Percentiles rank a stretch among this genome's conserved stretches.
These are phyloP conservation scores for Chaetomium sp. DNA, from an alignment of 2,329 filamentous ascomycete species.

Conservation along the genomic window DNA sequence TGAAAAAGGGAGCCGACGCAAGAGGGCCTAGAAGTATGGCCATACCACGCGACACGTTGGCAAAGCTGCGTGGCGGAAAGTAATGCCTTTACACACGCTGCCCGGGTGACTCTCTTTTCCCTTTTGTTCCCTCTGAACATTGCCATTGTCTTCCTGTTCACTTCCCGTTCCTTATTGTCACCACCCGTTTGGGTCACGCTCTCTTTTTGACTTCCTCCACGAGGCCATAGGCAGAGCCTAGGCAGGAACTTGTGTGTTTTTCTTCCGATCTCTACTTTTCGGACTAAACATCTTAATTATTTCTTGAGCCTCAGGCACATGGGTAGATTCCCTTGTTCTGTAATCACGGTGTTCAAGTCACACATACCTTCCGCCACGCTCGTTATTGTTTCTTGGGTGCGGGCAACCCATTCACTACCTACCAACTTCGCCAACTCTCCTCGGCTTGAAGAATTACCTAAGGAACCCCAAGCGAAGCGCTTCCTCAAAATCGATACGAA, in stretches of 20 bases:
- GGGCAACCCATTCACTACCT: too few species aligned
- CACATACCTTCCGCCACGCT: too few species aligned
- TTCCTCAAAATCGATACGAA: not conserved
- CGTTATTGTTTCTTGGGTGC: too few species aligned
- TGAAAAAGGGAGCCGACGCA: not conserved
- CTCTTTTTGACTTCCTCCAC: not conserved
- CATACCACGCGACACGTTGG: conserved; percentile 12
- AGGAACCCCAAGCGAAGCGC: too few species aligned
- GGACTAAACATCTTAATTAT: not conserved
- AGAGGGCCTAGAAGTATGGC: not conserved
- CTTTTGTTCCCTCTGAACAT: not conserved
- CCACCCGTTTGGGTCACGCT: not conserved
- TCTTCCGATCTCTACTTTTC: not conserved
- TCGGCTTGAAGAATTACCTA: too few species aligned
- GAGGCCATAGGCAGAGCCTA: conserved; percentile 4
- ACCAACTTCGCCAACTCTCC: too few species aligned
- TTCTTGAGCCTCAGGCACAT: not conserved
- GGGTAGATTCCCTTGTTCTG: conserved; percentile 1
- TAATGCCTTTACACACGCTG: not conserved
- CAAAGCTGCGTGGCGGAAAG: not conserved
- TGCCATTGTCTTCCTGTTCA: not conserved
- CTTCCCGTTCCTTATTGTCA: conserved; percentile 3
- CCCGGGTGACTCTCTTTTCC: not conserved
- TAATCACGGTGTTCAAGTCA: too few species aligned
- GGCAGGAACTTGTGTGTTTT: conserved; percentile 2